Evolutionary conservation across 139 green algal genomes (phyloP).

Genomic region (Astrephomene gubernaculifera): DNA sequence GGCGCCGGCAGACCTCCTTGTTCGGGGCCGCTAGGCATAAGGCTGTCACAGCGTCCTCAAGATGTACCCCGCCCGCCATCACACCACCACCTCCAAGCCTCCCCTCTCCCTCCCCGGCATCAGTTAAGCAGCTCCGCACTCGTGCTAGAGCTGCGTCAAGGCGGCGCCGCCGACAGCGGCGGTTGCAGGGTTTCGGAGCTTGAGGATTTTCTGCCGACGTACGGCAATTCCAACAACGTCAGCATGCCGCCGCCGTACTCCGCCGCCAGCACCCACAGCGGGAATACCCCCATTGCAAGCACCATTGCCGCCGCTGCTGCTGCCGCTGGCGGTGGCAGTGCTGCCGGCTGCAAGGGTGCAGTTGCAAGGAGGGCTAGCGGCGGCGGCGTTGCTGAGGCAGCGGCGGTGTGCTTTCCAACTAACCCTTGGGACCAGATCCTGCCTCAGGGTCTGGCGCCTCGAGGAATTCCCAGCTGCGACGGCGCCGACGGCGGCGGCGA

Average conservation of each 20-base stretch:
- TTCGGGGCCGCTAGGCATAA: too few relatives aligned
- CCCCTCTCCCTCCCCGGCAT: neutral
- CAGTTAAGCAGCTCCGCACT: slow-evolving; percentile 10
- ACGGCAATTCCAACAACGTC: neutral
- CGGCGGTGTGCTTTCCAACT: neutral
- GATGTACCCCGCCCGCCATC: neutral
- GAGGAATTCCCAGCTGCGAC: neutral
- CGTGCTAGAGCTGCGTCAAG: neutral
- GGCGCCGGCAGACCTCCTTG: neutral
- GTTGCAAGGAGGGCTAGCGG: neutral
- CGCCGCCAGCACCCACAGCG: neutral
- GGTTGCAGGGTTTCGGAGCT: neutral
- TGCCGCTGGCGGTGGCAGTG: neutral
- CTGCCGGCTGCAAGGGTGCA: neutral
- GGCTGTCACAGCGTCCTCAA: too few relatives aligned
- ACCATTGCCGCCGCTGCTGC: neutral
- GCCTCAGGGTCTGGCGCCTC: neutral
- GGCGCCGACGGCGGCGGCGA: neutral
- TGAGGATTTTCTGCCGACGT: neutral
- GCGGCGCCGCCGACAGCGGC: slow-evolving; percentile 1
- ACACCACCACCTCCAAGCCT: neutral
- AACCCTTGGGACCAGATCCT: slow-evolving; percentile 12
- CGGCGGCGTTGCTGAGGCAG: neutral
- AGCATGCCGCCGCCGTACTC: neutral
- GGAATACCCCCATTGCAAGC: neutral